Conservation (phyloP, 2,329 filamentous ascomycete genomes). For the Penicillium rolfsii region DNA sequence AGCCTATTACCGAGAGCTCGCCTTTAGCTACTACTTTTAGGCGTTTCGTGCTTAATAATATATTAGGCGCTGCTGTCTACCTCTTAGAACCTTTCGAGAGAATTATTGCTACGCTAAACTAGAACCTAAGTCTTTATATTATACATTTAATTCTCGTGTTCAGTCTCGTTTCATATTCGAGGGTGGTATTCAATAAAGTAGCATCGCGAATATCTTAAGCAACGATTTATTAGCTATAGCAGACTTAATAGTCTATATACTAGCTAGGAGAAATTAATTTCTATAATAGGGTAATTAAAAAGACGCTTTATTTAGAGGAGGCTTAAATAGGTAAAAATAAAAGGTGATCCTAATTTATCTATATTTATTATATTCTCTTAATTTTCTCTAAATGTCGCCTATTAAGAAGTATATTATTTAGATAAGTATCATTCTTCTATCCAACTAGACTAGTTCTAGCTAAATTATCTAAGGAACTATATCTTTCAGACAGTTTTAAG, state of each 20-base stretch:
- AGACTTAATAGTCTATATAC: too few species aligned
- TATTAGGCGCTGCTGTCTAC: neutral
- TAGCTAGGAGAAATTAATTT: too few species aligned
- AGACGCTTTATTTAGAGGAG: neutral
- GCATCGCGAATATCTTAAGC: neutral
- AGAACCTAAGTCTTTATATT: slow-evolving; percentile 13
- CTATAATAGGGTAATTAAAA: neutral
- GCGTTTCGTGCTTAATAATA: neutral
- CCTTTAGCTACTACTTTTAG: neutral
- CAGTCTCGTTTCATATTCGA: neutral
- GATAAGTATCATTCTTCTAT: too few species aligned
- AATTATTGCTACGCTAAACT: slow-evolving; percentile 4
- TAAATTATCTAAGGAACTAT: too few species aligned
- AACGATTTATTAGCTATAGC: neutral
- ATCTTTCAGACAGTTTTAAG: too few species aligned
- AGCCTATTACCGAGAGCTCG: neutral
- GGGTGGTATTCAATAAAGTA: neutral
- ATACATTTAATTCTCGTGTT: slow-evolving; percentile 13
- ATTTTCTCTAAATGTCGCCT: too few species aligned
- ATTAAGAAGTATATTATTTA: too few species aligned
- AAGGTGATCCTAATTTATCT: too few species aligned
- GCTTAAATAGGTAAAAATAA: neutral
- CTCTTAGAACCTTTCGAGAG: slow-evolving; percentile 12
- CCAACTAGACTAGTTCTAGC: too few species aligned
- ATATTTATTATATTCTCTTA: too few species aligned